Evolutionary conservation across 2,329 filamentous ascomycete genomes (phyloP), one percentile per base, ranked within the genome.

Genomic region (Ustulina deusta): DNA sequence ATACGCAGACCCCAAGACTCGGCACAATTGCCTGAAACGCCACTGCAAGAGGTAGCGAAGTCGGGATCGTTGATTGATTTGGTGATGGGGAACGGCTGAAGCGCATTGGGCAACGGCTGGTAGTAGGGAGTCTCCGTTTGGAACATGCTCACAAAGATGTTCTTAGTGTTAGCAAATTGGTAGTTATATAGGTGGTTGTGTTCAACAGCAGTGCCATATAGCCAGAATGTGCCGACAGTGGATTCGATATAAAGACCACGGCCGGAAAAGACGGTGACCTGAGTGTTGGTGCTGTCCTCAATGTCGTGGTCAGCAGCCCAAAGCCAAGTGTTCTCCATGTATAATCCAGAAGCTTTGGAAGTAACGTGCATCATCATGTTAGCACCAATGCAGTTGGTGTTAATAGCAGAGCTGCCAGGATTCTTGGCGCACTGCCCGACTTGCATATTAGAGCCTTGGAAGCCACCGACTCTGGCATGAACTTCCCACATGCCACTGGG

Each of bases 401-500:
- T 51, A 49, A 83, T 72, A 61, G 73, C 73, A 51, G 61, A 72
- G 25, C 44, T 74, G 66, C 76, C 65, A 62, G 83, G 76, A 54
- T 81, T 77, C 78, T 91, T 93, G 66, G 84, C 80, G 78, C 92
- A 96, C 62, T 88, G 87, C 66, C 88, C 84, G 32, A 87, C 84
- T 77, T 92, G 89, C 34, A 94, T 85, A 44, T 90, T 80, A 4
- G 91, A 92, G 44, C 91, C 91, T 3, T 86, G 85, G 69, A 88
- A 89, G 15, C 92, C 92, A 71, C 91, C 92, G 56, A 95, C 85
- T 73, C 92, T 89, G 75, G 91, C 87, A 79, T 94, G 92, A 13
- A 91, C 87, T 72, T 94, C 92, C 92, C 91, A 94, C 78, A 91
- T 84, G 15, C 87, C 89, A 3, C 81, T 81, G 2, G 84, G 84